Percentiles rank a stretch among this genome's conserved stretches.
These are phyloP conservation scores for Flagelloscypha sp. DNA, from an alignment of 768 basidiomycete genomes.

Conservation along the genomic window DNA sequence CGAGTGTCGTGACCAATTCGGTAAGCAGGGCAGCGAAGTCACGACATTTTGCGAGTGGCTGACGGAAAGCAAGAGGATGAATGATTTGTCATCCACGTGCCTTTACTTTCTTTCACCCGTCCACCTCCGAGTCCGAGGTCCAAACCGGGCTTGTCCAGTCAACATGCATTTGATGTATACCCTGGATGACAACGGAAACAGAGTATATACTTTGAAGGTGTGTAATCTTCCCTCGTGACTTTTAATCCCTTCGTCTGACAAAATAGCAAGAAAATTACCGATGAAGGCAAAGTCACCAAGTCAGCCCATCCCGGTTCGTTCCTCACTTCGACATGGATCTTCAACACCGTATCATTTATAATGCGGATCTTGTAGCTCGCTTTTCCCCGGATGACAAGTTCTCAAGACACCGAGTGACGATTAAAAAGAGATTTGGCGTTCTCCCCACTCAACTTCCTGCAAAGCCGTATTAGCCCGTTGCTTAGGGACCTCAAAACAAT, in stretches of 20 bases:
- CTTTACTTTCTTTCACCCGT: too few species aligned
- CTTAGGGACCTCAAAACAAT: too few species aligned
- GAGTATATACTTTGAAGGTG: constrained; percentile 66
- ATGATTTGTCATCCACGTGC: too few species aligned
- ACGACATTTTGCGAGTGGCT: too few species aligned
- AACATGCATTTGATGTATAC: constrained; percentile 75
- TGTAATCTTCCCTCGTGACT: constrained; percentile 5
- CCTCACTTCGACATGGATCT: too few species aligned
- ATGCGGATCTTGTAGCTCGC: constrained; percentile 37
- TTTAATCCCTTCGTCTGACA: not conserved
- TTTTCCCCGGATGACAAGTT: constrained; percentile 82
- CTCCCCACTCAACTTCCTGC: constrained; percentile 60
- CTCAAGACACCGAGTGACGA: constrained; percentile 67
- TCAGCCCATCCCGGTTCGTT: constrained; percentile 66
- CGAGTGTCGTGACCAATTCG: too few species aligned
- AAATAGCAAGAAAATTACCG: constrained; percentile 49
- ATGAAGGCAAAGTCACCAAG: constrained; percentile 54
- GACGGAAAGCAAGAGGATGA: too few species aligned
- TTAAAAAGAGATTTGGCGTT: constrained; percentile 63
- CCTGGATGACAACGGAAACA: constrained; percentile 41
- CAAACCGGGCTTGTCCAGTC: too few species aligned
- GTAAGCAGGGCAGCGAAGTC: too few species aligned
- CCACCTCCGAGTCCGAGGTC: too few species aligned
- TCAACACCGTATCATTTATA: too few species aligned
- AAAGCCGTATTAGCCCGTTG: too few species aligned